Percentiles rank a stretch among this genome's conserved stretches.
These are phyloP conservation scores for Tremella yokohamensis DNA, from an alignment of 768 basidiomycete species.

Conservation along the genomic window DNA sequence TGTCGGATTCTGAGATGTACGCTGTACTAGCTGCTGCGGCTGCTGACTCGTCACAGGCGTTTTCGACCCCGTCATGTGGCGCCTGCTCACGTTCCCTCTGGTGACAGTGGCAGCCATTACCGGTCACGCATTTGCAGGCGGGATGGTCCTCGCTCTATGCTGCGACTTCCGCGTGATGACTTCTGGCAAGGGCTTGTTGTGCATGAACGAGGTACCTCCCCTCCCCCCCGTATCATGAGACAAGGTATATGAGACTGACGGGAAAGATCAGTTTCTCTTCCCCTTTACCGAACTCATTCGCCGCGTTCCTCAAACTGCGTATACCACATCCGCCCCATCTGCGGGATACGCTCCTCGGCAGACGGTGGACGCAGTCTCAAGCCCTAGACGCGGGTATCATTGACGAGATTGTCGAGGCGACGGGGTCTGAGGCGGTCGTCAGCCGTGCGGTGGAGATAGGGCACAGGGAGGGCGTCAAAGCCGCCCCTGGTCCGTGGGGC, in stretches of 20 bases:
- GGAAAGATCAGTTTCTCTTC: slow-evolving; percentile 69
- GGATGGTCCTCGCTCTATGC: slow-evolving; percentile 69
- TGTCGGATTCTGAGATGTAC: neutral
- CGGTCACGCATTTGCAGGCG: slow-evolving; percentile 70
- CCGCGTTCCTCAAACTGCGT: slow-evolving; percentile 63
- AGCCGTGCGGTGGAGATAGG: slow-evolving; percentile 36
- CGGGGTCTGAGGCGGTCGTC: neutral
- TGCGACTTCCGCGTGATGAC: slow-evolving; percentile 91
- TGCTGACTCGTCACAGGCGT: slow-evolving; percentile 56
- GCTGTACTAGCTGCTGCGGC: neutral
- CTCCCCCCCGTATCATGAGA: neutral
- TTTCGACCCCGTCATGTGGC: slow-evolving; percentile 67
- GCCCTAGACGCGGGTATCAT: slow-evolving; percentile 65
- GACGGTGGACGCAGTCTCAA: slow-evolving; percentile 71
- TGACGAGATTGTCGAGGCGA: slow-evolving; percentile 63
- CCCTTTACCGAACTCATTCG: slow-evolving; percentile 69
- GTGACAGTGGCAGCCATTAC: slow-evolving; percentile 46
- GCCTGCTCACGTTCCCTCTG: slow-evolving; percentile 57
- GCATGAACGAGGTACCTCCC: slow-evolving; percentile 78
- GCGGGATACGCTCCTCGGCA: slow-evolving; percentile 72
- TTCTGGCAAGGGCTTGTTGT: slow-evolving; percentile 78
- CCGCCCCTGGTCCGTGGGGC: slow-evolving; percentile 43
- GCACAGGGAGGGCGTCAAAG: slow-evolving; percentile 31
- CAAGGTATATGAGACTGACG: neutral
- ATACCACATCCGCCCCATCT: slow-evolving; percentile 60